These are phyloP conservation scores for Leccinum solheimii DNA, from an alignment of 1,284 basidiomycete species.

Conservation along the genomic window DNA sequence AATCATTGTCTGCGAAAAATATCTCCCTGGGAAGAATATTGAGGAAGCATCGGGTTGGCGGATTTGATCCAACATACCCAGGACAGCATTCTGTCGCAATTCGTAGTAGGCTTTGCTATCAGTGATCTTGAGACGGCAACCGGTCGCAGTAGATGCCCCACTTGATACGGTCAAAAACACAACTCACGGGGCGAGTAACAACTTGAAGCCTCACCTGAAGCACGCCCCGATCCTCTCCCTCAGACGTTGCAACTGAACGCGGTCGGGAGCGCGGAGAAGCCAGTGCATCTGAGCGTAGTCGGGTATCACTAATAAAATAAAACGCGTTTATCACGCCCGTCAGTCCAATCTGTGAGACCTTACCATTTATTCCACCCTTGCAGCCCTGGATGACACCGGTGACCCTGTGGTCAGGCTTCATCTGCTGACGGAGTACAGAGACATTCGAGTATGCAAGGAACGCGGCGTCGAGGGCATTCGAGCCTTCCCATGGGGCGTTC, in stretches of 20 bases:
- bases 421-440: constrained; percentile 75
- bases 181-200: background rate
- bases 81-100: constrained; percentile 58
- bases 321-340: background rate
- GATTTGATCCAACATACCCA: constrained; percentile 43
- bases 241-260: constrained; percentile 51
- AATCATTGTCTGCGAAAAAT: constrained; percentile 45
- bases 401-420: constrained; percentile 63
- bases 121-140: constrained; percentile 58
- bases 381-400: constrained; percentile 66
- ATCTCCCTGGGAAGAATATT: constrained; percentile 38
- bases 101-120: constrained; percentile 49
- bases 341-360: constrained; percentile 14
- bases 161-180: constrained; percentile 36
- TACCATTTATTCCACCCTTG: constrained; percentile 66
- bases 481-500: constrained; percentile 78
- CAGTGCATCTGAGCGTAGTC: constrained; percentile 71
- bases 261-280: constrained; percentile 65
- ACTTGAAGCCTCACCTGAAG: constrained; percentile 46
- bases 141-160: constrained; percentile 70
- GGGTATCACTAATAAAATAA: constrained; percentile 63
- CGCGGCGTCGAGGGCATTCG: constrained; percentile 83
- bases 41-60: background rate
- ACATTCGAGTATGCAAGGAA: constrained; percentile 77
- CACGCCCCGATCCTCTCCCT: constrained; percentile 54